These are phyloP conservation scores for Dichomitus squalens DNA, from an alignment of 1,284 basidiomycete species.

Conservation along the genomic window DNA sequence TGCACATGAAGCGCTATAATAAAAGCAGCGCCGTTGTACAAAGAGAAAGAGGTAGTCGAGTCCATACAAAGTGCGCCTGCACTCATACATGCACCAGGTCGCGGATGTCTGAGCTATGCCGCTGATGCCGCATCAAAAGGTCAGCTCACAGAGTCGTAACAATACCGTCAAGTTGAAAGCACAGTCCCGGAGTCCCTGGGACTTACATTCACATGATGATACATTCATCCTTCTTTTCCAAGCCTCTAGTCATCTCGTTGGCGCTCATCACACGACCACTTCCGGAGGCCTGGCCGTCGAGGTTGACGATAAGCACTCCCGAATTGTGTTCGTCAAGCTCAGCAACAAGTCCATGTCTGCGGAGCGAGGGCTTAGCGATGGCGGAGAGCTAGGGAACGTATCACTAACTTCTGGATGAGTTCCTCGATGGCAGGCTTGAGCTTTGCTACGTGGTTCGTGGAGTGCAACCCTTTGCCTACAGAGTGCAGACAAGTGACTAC, in stretches of 20 bases:
- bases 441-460: constrained; percentile 78
- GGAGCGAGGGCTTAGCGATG: background rate
- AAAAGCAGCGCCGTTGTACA: too few species aligned
- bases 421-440: constrained; percentile 93
- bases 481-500: background rate
- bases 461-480: constrained; percentile 78
- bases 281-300: constrained; percentile 51
- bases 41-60: too few species aligned
- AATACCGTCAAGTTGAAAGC: background rate
- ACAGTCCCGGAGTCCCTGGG: background rate
- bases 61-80: too few species aligned
- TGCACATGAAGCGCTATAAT: too few species aligned
- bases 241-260: constrained; percentile 59
- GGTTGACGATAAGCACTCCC: constrained; percentile 85
- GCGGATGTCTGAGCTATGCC: too few species aligned
- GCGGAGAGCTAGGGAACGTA: background rate
- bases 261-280: constrained; percentile 51
- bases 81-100: too few species aligned
- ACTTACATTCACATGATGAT: constrained; percentile 59
- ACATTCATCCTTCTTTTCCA: constrained; percentile 62
- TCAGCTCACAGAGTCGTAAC: too few species aligned
- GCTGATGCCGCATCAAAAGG: too few species aligned
- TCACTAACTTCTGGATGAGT: constrained; percentile 75
- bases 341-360: constrained; percentile 73
- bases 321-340: constrained; percentile 82